Evolutionary conservation across 495 filamentous ascomycete genomes (phyloP).

Genomic region (Penicillium dipodomyicola): DNA sequence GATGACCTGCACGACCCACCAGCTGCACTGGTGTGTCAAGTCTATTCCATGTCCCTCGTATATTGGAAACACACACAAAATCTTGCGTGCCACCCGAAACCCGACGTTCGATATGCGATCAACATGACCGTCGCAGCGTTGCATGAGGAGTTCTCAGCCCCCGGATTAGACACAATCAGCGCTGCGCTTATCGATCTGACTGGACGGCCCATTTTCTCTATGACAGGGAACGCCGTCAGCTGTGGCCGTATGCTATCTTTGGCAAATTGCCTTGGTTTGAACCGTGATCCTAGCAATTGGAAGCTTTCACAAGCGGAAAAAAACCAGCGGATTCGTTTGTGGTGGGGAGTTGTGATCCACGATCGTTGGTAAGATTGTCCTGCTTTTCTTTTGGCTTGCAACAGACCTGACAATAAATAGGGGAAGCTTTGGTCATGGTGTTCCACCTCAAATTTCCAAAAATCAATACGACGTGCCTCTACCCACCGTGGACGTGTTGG

Average conservation of each 20-base stretch:
- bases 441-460: constrained; percentile 49
- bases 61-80: constrained; percentile 51
- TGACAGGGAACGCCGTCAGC: constrained; percentile 53
- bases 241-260: constrained; percentile 50
- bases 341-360: constrained; percentile 56
- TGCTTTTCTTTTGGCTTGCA: neutral
- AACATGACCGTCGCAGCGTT: constrained; percentile 52
- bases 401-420: constrained; percentile 22
- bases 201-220: constrained; percentile 51
- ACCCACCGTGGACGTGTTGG: constrained; percentile 43
- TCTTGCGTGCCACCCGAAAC: constrained; percentile 45
- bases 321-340: constrained; percentile 46
- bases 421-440: constrained; percentile 54
- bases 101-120: constrained; percentile 50
- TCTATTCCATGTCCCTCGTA: constrained; percentile 52
- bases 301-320: constrained; percentile 49
- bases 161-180: constrained; percentile 50
- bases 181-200: constrained; percentile 49
- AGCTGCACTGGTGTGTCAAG: constrained; percentile 50
- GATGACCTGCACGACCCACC: constrained; percentile 44
- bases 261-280: constrained; percentile 51
- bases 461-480: constrained; percentile 55
- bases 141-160: constrained; percentile 51
- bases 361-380: constrained; percentile 45
- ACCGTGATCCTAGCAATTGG: constrained; percentile 50